Evolutionary conservation across 352 stramenopile species (phyloP).

Genomic region (Pythium dissimile): DNA sequence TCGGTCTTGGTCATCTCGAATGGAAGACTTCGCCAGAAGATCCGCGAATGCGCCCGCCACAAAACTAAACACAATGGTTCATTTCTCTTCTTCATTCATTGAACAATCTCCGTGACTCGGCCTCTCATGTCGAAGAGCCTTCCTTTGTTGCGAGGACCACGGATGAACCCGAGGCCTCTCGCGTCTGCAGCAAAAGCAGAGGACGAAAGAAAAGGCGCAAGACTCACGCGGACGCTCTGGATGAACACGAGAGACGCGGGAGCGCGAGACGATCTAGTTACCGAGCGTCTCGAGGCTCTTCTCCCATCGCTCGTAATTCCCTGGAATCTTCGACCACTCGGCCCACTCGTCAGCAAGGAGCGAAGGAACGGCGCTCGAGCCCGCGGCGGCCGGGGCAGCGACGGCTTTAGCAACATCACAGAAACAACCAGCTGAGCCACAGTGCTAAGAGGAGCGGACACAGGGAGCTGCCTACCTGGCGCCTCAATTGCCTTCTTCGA

Average conservation of each 20-base stretch:
- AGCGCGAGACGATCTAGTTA: slow-evolving; percentile 44
- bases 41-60: too few relatives aligned
- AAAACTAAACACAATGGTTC: too few relatives aligned
- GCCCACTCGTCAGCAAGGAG: slow-evolving; percentile 86
- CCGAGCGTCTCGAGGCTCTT: slow-evolving; percentile 84
- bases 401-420: slow-evolving; percentile 26
- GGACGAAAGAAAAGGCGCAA: neutral
- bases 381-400: slow-evolving; percentile 27
- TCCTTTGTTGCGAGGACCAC: too few relatives aligned
- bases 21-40: too few relatives aligned
- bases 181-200: too few relatives aligned
- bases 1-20: neutral
- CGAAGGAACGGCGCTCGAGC: slow-evolving; percentile 68
- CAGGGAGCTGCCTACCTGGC: slow-evolving; percentile 28
- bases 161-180: too few relatives aligned
- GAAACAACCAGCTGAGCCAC: neutral
- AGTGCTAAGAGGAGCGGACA: neutral
- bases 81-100: too few relatives aligned
- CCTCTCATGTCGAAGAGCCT: too few relatives aligned
- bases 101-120: too few relatives aligned
- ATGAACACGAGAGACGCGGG: neutral
- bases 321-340: slow-evolving; percentile 80
- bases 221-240: too few relatives aligned
- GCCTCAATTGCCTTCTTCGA: slow-evolving; percentile 70
- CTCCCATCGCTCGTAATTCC: slow-evolving; percentile 86